phyloP scores from a whole-genome alignment of 2,329 filamentous ascomycete species.

The Penicillium sp. region DNA sequence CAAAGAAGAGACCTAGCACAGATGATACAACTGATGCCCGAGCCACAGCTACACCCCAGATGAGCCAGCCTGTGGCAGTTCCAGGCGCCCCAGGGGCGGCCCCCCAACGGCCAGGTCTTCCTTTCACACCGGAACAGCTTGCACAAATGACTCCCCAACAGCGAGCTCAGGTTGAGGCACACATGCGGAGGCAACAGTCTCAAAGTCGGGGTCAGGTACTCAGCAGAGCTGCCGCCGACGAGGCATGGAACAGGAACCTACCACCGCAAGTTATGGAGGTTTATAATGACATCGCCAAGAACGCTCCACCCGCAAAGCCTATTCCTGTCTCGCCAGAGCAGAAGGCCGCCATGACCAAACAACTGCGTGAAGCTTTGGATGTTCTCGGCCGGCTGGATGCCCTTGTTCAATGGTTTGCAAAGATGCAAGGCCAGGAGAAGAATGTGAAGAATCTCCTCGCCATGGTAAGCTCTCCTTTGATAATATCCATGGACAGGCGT shows the following conservation, averaged over 20 bases:
- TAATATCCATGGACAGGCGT: not conserved
- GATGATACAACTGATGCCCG: slow-evolving; percentile 49
- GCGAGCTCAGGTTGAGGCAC: slow-evolving; percentile 37
- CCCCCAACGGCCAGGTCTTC: slow-evolving; percentile 22
- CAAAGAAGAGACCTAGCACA: slow-evolving; percentile 45
- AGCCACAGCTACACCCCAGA: slow-evolving; percentile 35
- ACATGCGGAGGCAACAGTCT: slow-evolving; percentile 36
- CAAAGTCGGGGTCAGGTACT: slow-evolving; percentile 31
- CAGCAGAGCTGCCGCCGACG: slow-evolving; percentile 35
- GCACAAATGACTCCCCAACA: slow-evolving; percentile 44
- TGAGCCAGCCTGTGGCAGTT: slow-evolving; percentile 22
- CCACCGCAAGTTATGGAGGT: slow-evolving; percentile 40
- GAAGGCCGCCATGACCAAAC: slow-evolving; percentile 39
- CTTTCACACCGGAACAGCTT: slow-evolving; percentile 37
- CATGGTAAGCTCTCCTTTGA: slow-evolving; percentile 32
- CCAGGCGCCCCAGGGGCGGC: slow-evolving; percentile 20
- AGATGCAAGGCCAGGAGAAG: slow-evolving; percentile 42
- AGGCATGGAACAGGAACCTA: slow-evolving; percentile 38
- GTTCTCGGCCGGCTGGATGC: slow-evolving; percentile 45
- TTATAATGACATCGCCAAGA: slow-evolving; percentile 39
- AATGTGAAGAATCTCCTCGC: slow-evolving; percentile 37
- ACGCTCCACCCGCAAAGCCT: slow-evolving; percentile 32
- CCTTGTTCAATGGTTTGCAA: slow-evolving; percentile 41
- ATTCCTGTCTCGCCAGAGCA: slow-evolving; percentile 39
- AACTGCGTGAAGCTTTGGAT: slow-evolving; percentile 41